A percentile compares a stretch with the other conserved stretches of the same genome.
Conservation (phyloP, 441 rosid genomes). For the Metrosideros polymorpha region DNA sequence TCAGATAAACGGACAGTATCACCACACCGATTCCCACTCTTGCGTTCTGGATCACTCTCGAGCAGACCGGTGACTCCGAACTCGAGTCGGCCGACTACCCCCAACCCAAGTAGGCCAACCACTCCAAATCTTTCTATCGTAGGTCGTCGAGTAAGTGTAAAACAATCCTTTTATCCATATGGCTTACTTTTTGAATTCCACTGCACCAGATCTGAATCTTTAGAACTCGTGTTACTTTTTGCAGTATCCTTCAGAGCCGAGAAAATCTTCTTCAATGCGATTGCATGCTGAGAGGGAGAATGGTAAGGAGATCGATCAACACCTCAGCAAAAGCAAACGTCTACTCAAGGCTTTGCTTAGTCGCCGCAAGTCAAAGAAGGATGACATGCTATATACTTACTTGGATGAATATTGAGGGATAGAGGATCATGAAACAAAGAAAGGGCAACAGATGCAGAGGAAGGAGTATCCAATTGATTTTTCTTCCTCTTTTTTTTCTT, state of each 20-base stretch:
- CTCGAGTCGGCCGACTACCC: constrained; percentile 47
- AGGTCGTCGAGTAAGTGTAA: constrained; percentile 40
- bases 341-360: constrained; percentile 85
- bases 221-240: constrained; percentile 2
- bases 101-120: constrained; percentile 11
- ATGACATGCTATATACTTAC: constrained; percentile 74
- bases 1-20: constrained; percentile 65
- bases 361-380: constrained; percentile 90
- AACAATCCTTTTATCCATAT: neutral
- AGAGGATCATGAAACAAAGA: neutral
- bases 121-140: constrained; percentile 43
- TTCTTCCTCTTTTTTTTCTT: neutral
- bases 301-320: constrained; percentile 44
- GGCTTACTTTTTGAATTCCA: neutral
- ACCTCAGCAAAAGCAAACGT: constrained; percentile 82
- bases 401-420: constrained; percentile 74
- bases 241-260: constrained; percentile 78
- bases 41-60: constrained; percentile 61
- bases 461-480: neutral
- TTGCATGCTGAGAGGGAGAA: constrained; percentile 42
- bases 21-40: constrained; percentile 67
- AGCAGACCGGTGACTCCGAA: constrained; percentile 56
- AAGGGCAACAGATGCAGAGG: neutral
- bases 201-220: neutral
- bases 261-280: constrained; percentile 66